Percentiles rank a stretch among this genome's conserved stretches.
Evolutionary conservation across 495 filamentous ascomycete genomes (phyloP).

Genomic region (Opeltia flavorubescens): DNA sequence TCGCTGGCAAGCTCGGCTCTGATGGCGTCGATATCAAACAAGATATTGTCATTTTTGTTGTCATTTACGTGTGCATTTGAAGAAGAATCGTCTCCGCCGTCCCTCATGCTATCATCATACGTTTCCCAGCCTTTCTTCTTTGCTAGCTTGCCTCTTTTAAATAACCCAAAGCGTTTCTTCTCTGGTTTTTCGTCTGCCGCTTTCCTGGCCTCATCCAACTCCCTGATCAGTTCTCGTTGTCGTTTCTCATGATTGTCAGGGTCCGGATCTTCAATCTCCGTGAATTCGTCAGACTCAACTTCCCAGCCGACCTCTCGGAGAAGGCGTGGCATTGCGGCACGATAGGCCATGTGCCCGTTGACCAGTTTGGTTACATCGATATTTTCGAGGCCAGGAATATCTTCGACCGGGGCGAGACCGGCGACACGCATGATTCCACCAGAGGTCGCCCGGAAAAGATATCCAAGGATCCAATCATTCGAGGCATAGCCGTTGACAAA

Average conservation of each 20-base stretch:
- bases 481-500: slow-evolving; percentile 91
- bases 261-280: slow-evolving; percentile 94
- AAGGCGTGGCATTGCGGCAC: slow-evolving; percentile 75
- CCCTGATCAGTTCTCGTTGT: slow-evolving; percentile 85
- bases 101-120: slow-evolving; percentile 50
- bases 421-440: slow-evolving; percentile 86
- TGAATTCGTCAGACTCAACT: slow-evolving; percentile 85
- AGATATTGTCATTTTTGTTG: slow-evolving; percentile 33
- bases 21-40: slow-evolving; percentile 96
- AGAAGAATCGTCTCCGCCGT: slow-evolving; percentile 2
- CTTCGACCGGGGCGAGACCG: slow-evolving; percentile 70
- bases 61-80: slow-evolving; percentile 25
- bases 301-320: slow-evolving; percentile 77
- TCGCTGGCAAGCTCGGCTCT: slow-evolving; percentile 70
- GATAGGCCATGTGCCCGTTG: slow-evolving; percentile 93
- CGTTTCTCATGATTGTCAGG: slow-evolving; percentile 81
- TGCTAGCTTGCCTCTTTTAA: slow-evolving; percentile 56
- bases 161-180: slow-evolving; percentile 65
- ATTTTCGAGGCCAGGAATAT: slow-evolving; percentile 73
- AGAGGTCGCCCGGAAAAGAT: slow-evolving; percentile 87
- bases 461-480: slow-evolving; percentile 95
- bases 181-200: slow-evolving; percentile 60
- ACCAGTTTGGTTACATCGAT: slow-evolving; percentile 77
- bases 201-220: slow-evolving; percentile 88
- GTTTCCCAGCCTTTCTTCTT: slow-evolving; percentile 92